These are phyloP conservation scores for Solanum chaucha DNA, from an alignment of 257 asterid species.

Conservation along the genomic window DNA sequence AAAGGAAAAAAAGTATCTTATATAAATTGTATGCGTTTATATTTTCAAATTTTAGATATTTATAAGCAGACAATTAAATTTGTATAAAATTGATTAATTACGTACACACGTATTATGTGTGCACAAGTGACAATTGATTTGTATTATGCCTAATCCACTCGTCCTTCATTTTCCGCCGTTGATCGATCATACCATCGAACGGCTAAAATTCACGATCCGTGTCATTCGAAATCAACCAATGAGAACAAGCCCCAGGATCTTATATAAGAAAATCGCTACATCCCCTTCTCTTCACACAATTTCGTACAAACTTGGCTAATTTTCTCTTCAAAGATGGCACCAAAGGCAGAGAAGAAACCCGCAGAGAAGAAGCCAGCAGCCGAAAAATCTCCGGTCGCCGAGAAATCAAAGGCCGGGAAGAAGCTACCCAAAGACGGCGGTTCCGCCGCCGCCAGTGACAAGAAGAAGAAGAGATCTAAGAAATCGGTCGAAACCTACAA, in stretches of 20 bases:
- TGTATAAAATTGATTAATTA: too few species aligned
- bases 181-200: not conserved
- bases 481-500: not conserved
- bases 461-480: conserved; percentile 3
- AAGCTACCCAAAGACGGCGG: not conserved
- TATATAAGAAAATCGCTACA: not conserved
- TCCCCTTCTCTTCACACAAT: not conserved
- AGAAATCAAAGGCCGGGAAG: conserved; percentile 1
- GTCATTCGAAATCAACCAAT: not conserved
- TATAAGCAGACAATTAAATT: too few species aligned
- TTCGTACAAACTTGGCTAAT: too few species aligned
- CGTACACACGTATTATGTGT: too few species aligned
- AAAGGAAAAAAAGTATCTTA: too few species aligned
- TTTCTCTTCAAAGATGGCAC: conserved; percentile 4
- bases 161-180: not conserved
- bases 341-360: not conserved
- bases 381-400: not conserved
- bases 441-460: not conserved
- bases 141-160: not conserved
- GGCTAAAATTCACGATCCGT: not conserved
- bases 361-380: not conserved
- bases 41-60: too few species aligned
- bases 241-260: not conserved
- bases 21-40: too few species aligned
- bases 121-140: too few species aligned